phyloP scores from a whole-genome alignment of 2,329 filamentous ascomycete species.

The Alternaria viburni region DNA sequence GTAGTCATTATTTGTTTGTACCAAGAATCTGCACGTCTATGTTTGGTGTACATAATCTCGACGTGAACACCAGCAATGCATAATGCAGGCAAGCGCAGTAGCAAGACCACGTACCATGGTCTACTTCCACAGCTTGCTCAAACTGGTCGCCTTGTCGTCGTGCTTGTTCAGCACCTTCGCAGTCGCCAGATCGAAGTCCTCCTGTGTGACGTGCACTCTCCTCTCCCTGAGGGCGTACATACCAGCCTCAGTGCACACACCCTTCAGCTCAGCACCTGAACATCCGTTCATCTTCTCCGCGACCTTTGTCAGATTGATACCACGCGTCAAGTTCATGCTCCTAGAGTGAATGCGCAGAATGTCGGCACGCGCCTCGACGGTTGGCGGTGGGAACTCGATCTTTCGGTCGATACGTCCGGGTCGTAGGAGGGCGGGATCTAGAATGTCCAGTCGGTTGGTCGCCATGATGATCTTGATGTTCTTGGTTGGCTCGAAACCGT shows the following conservation, averaged over 20 bases:
- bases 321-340: conserved; percentile 97
- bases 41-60: conserved; percentile 20
- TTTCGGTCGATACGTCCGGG: conserved; percentile 98
- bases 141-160: conserved; percentile 93
- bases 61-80: neutral
- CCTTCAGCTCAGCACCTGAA: conserved; percentile 96
- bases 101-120: neutral
- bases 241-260: conserved; percentile 96
- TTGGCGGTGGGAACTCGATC: conserved; percentile 98
- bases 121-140: conserved; percentile 87
- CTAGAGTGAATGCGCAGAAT: conserved; percentile 97
- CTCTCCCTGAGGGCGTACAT: conserved; percentile 97
- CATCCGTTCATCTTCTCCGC: conserved; percentile 99
- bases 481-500: conserved; percentile 98
- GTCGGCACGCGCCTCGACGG: conserved; percentile 93
- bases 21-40: conserved; percentile 19
- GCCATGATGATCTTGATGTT: conserved; percentile 99
- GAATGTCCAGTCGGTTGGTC: conserved; percentile 95
- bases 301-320: conserved; percentile 97
- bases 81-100: neutral
- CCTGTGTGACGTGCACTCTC: conserved; percentile 96
- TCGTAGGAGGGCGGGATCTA: conserved; percentile 91
- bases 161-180: conserved; percentile 99
- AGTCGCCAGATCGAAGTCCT: conserved; percentile 97
- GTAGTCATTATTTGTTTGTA: conserved; percentile 15